These are phyloP conservation scores for Aspergillus arachidicola DNA, from an alignment of 2,329 filamentous ascomycete genomes.

Conservation along the genomic window DNA sequence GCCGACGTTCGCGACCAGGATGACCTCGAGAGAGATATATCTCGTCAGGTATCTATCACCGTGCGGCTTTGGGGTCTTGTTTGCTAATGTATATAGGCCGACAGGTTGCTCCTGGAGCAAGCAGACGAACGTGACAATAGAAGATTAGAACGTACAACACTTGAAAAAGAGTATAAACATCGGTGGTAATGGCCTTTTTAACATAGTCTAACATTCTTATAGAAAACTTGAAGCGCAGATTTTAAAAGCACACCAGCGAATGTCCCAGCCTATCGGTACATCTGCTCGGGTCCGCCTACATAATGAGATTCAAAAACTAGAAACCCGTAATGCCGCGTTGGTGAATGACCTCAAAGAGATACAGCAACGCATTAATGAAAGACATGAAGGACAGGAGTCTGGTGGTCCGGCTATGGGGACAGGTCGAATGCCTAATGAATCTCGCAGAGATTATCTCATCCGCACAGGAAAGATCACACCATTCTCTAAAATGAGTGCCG, in stretches of 20 bases:
- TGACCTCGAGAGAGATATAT: conserved; percentile 86
- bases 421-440: conserved; percentile 73
- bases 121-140: conserved; percentile 66
- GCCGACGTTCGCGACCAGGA: conserved; percentile 79
- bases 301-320: conserved; percentile 65
- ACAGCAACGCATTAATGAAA: conserved; percentile 74
- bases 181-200: background rate
- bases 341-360: conserved; percentile 79
- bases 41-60: conserved; percentile 51
- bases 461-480: conserved; percentile 97
- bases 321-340: conserved; percentile 65
- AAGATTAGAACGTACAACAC: conserved; percentile 60
- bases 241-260: conserved; percentile 58
- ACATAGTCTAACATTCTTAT: background rate
- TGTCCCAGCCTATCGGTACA: conserved; percentile 58
- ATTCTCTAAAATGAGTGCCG: conserved; percentile 76
- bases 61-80: background rate
- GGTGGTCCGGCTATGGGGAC: conserved; percentile 47
- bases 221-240: conserved; percentile 68
- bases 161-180: conserved; percentile 48
- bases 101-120: conserved; percentile 62
- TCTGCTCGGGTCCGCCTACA: conserved; percentile 50
- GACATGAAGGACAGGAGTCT: conserved; percentile 61
- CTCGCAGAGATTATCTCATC: conserved; percentile 84
- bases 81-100: conserved; percentile 45